Percentiles rank a stretch among this genome's conserved stretches.
These are phyloP conservation scores for Fusarium continuum DNA, from an alignment of 2,329 filamentous ascomycete species.

Conservation along the genomic window DNA sequence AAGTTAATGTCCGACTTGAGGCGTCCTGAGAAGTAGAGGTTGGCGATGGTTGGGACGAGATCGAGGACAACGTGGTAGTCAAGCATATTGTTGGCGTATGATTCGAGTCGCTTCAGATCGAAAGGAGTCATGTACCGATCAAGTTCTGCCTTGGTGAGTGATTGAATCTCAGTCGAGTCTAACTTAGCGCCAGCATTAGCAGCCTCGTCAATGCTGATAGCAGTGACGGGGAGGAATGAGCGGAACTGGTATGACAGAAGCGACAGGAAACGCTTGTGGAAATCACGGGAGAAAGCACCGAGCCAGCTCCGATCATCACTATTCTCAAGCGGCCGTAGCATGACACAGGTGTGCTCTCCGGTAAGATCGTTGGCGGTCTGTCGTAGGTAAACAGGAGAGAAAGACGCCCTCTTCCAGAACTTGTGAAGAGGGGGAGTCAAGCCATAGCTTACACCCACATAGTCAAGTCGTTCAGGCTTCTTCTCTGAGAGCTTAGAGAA, in stretches of 20 bases:
- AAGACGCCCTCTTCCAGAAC: slow-evolving; percentile 93
- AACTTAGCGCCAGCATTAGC: slow-evolving; percentile 77
- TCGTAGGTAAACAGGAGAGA: slow-evolving; percentile 89
- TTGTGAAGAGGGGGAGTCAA: slow-evolving; percentile 87
- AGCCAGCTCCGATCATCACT: slow-evolving; percentile 83
- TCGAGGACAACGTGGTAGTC: slow-evolving; percentile 98
- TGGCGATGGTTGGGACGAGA: slow-evolving; percentile 83
- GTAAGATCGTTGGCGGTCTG: slow-evolving; percentile 97
- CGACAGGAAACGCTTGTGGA: slow-evolving; percentile 91
- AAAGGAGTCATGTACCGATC: slow-evolving; percentile 86
- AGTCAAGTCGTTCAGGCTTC: slow-evolving; percentile 83
- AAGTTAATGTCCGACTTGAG: slow-evolving; percentile 74
- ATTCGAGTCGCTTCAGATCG: slow-evolving; percentile 93
- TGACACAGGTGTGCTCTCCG: slow-evolving; percentile 96
- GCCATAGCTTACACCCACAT: slow-evolving; percentile 94
- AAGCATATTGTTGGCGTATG: slow-evolving; percentile 95
- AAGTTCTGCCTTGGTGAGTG: slow-evolving; percentile 78
- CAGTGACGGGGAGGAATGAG: slow-evolving; percentile 78
- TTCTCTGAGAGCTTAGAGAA: slow-evolving; percentile 89
- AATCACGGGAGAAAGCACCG: slow-evolving; percentile 89
- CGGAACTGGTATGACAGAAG: slow-evolving; percentile 94
- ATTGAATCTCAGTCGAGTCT: slow-evolving; percentile 59
- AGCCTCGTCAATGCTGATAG: slow-evolving; percentile 88
- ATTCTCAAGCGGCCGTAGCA: slow-evolving; percentile 82
- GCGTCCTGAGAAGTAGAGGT: slow-evolving; percentile 84